Base-by-base conservation (phyloP, 2,329 filamentous ascomycete genomes). In the Ceratocystis harringtonii region DNA sequence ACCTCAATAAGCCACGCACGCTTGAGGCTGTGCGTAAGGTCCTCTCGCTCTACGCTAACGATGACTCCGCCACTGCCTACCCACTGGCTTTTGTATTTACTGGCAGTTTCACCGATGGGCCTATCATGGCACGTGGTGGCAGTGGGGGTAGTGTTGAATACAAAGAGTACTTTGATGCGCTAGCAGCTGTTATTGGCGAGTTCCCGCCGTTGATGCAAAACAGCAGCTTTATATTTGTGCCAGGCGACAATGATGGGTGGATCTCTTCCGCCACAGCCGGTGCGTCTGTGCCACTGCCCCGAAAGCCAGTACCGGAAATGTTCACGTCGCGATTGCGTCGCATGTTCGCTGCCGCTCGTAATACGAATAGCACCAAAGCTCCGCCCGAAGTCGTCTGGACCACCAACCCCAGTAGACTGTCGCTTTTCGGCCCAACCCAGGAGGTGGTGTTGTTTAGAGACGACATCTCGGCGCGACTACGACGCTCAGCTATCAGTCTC, bases 181-280 rank as follows among this genome's bases (percentile, higher is more conserved):
- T 99, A 12, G 92, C 94, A 2, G 85, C 86, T 1, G 81, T 90
- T 0, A 80, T 99, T 5, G 81, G 89, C 6, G 91, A 97, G 70
- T 97, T 90, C 72, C 90, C 90, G 2, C 80, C 82, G 0, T 81
- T 99, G 15, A 81, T 97, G 55, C 86, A 87, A 66, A 82, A 83
- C 30, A 87, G 89, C 4, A 92, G 89, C 0, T 96, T 97, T 73
- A 79, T 96, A 41, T 96, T 99, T 72, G 88, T 97, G 0, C 94
- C 94, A 0, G 94, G 94, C 36, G 92, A 97, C 75, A 95, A 96
- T 73, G 94, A 99, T 73, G 92, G 90, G n/a, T 99, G 94, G 94
- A 84, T 87, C 4, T 95, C 90, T 0, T 83, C 91, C 1, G 96
- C 95, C 73, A 84, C 84, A 0, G 86, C 85, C 1, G 90, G 90